These are phyloP conservation scores for Platanthera guangdongensis DNA, from an alignment of 106 monocot genomes.

Conservation along the genomic window DNA sequence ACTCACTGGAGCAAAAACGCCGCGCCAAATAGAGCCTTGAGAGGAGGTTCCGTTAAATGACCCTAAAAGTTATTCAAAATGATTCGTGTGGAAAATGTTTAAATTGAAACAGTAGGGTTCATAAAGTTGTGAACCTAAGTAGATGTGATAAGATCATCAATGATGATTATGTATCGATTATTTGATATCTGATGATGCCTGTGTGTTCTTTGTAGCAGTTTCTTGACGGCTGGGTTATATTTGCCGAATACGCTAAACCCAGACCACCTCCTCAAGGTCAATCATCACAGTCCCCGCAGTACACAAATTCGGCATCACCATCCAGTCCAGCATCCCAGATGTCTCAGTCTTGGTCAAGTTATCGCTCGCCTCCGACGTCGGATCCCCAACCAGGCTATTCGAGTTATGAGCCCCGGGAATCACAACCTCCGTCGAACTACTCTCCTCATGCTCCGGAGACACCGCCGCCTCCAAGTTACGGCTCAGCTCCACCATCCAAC, in stretches of 20 bases:
- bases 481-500: not conserved
- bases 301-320: not conserved
- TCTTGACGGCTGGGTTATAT: constrained; percentile 98
- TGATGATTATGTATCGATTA: not conserved
- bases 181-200: constrained; percentile 1
- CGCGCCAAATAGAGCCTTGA: no score
- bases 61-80: no score
- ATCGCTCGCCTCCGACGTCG: not conserved
- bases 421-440: not conserved
- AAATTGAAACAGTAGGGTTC: no score
- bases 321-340: not conserved
- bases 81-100: no score
- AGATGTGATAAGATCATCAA: no score
- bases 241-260: constrained; percentile 83
- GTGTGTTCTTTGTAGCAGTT: constrained; percentile 12
- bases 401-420: not conserved
- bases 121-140: no score
- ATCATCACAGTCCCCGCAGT: not conserved
- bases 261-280: constrained; percentile 15
- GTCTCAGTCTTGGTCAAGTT: not conserved
- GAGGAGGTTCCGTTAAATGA: no score
- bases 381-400: not conserved
- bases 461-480: not conserved
- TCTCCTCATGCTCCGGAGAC: not conserved
- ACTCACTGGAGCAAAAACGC: no score